Base-by-base conservation (phyloP, 148 eudicot genomes). In the Chenopodium berlandieri region DNA sequence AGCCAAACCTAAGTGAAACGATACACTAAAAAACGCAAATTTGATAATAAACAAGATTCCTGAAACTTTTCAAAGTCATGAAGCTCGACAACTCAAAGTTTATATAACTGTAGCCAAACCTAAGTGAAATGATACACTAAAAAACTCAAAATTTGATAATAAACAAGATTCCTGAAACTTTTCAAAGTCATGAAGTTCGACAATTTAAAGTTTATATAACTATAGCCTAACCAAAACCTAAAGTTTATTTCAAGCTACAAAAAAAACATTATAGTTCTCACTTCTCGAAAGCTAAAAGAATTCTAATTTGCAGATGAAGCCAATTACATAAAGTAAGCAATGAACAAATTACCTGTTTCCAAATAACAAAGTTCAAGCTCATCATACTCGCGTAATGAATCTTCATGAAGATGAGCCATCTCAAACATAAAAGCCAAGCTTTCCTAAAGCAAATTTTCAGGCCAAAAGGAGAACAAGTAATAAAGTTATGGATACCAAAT, bases 401-500 rank as follows among this genome's bases (percentile, higher is more conserved):
- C 99, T 90, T 94, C 99, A 86, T 96, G 90, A 48, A 96, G 98
- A 92, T 94, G 90, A 88, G 97, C 93, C 90, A 96, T 88, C 80
- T 92, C 99, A 87, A 96, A 96, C 99, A 94, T 94, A 83, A 92
- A 94, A 75, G 99, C 99, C 92, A 96, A 86, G 87, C 98, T 96
- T 90, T 96, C 99, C 99, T 95, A 84, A 66, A 75, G 77, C 20
- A 34, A 83, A 83, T 56, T 62, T 31, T 73, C 52, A 79, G 82
- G 68, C 70, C 46, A 69, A 63, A 67, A 58, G 56, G 37, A 77
- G 31, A n/a, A 19, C 74, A 66, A 52, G 40, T 2, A 74, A 70
- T 37, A 79, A 37, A 23, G 9, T 32, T 34, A 48, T 7, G 63
- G 25, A 31, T 23, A 19, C 76, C 25, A 74, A 56, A 52, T 82